These are phyloP conservation scores for Diddensiella transvaalensis DNA, from an alignment of 805 yeast species.

Conservation along the genomic window DNA sequence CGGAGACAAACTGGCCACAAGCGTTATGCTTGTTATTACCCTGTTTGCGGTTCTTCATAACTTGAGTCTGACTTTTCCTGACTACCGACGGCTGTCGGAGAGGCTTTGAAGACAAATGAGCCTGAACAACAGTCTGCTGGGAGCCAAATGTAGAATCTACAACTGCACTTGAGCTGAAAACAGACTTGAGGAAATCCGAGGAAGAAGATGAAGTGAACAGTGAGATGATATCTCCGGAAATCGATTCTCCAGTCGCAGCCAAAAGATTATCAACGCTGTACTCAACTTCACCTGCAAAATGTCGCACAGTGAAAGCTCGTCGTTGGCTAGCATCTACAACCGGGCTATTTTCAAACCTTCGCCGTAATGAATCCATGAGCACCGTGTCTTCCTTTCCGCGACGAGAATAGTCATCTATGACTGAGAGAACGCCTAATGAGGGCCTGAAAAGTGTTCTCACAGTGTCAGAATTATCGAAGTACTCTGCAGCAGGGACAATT, in stretches of 20 bases:
- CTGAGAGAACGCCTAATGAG: constrained; percentile 34
- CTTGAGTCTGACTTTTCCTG: constrained; percentile 19
- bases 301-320: constrained; percentile 49
- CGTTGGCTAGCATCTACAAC: constrained; percentile 32
- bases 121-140: constrained; percentile 35
- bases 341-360: constrained; percentile 32
- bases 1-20: constrained; percentile 33
- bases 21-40: constrained; percentile 22
- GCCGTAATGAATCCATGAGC: constrained; percentile 31
- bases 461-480: constrained; percentile 53
- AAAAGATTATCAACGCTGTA: constrained; percentile 50
- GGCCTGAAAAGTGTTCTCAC: constrained; percentile 50
- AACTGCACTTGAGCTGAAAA: constrained; percentile 36
- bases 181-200: constrained; percentile 34
- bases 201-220: constrained; percentile 38
- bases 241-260: constrained; percentile 50
- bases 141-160: constrained; percentile 34
- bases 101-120: constrained; percentile 39
- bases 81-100: constrained; percentile 38
- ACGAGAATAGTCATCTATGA: constrained; percentile 38
- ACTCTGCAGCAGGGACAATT: constrained; percentile 51
- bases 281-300: constrained; percentile 58
- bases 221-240: constrained; percentile 39
- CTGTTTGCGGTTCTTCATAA: constrained; percentile 16
- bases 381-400: constrained; percentile 33